phyloP scores from a whole-genome alignment of 768 basidiomycete genomes.

The Suillus subaureus region DNA sequence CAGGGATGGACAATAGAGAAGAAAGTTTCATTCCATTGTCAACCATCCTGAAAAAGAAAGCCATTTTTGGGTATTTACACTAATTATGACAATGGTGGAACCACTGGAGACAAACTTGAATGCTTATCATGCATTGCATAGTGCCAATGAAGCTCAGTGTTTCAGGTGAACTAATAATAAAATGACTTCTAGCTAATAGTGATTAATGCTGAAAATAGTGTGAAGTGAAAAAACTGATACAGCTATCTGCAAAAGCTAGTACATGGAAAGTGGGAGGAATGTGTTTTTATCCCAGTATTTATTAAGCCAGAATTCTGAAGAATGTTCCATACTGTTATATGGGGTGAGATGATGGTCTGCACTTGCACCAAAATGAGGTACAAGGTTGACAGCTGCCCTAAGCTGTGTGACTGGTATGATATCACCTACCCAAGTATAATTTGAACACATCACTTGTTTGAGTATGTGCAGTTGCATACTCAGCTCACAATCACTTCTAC shows the following conservation, averaged over 20 bases:
- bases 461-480: conserved; percentile 8
- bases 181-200: too few relatives aligned
- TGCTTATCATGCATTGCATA: too few relatives aligned
- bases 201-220: too few relatives aligned
- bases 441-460: too few relatives aligned
- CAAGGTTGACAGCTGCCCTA: conserved; percentile 26
- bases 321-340: conserved; percentile 24
- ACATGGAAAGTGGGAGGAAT: background rate
- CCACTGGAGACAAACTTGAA: too few relatives aligned
- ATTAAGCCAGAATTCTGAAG: conserved; percentile 31
- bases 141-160: too few relatives aligned
- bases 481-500: conserved; percentile 17
- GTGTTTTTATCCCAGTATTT: too few relatives aligned
- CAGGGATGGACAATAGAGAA: background rate
- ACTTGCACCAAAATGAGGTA: conserved; percentile 28
- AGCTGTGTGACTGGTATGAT: too few relatives aligned
- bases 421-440: too few relatives aligned
- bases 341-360: conserved; percentile 26
- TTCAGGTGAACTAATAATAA: background rate
- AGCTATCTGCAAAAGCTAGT: background rate
- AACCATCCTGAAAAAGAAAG: background rate
- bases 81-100: too few relatives aligned
- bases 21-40: background rate
- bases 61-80: too few relatives aligned
- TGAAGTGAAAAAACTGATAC: too few relatives aligned